These are phyloP conservation scores for Nepenthes gracilis DNA, from an alignment of 148 eudicot genomes.

Conservation along the genomic window DNA sequence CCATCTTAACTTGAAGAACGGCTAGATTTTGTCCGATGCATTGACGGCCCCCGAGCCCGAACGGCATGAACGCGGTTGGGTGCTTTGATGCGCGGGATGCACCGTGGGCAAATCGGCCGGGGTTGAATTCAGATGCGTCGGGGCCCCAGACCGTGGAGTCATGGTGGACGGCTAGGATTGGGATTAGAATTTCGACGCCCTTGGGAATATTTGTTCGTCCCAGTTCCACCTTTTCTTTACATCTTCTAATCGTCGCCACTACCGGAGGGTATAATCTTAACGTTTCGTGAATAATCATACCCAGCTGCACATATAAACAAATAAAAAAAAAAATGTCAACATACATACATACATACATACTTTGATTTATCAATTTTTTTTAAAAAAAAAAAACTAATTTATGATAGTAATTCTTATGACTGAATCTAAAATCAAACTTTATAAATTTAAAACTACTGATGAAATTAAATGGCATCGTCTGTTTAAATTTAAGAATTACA, in stretches of 20 bases:
- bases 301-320: slow-evolving; percentile 21
- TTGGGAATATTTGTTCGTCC: slow-evolving; percentile 33
- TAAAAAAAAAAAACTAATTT: too few relatives aligned
- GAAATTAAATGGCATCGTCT: too few relatives aligned
- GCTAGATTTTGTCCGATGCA: slow-evolving; percentile 59
- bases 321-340: too few relatives aligned
- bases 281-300: slow-evolving; percentile 46
- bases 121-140: slow-evolving; percentile 44
- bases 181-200: slow-evolving; percentile 39
- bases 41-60: slow-evolving; percentile 45
- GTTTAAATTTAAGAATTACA: too few relatives aligned
- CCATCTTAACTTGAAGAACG: slow-evolving; percentile 41
- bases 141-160: slow-evolving; percentile 44
- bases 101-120: slow-evolving; percentile 36
- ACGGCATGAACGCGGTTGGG: slow-evolving; percentile 50
- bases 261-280: slow-evolving; percentile 46
- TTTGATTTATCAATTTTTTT: too few relatives aligned
- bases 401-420: too few relatives aligned
- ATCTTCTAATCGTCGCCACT: slow-evolving; percentile 37
- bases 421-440: too few relatives aligned
- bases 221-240: slow-evolving; percentile 26
- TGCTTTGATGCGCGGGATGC: slow-evolving; percentile 31
- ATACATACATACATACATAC: too few relatives aligned
- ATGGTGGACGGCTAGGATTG: slow-evolving; percentile 57
- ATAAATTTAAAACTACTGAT: too few relatives aligned